Evolutionary conservation across 768 basidiomycete genomes (phyloP).

Genomic region (Phanerochaete carnosa): DNA sequence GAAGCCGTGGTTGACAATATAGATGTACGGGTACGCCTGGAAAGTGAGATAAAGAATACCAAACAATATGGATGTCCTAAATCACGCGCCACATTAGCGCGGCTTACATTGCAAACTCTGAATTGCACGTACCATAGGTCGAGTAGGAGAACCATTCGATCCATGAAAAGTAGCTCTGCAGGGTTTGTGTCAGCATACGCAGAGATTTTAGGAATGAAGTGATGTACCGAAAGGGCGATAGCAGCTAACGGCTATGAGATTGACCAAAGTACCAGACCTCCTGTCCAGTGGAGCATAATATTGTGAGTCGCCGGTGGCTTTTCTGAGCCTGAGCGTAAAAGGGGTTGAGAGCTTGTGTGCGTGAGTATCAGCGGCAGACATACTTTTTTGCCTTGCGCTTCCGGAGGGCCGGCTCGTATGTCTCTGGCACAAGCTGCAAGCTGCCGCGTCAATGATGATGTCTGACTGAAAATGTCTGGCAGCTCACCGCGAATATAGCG

Average conservation of each 20-base stretch:
- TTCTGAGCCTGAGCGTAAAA: conserved; percentile 42
- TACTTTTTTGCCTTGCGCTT: conserved; percentile 58
- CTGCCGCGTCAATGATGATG: neutral
- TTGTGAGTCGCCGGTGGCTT: conserved; percentile 46
- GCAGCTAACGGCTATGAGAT: conserved; percentile 55
- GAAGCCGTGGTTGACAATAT: conserved; percentile 47
- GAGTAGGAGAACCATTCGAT: conserved; percentile 75
- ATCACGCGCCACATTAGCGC: neutral
- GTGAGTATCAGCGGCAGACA: neutral
- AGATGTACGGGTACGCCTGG: conserved; percentile 59
- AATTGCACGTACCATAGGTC: conserved; percentile 55
- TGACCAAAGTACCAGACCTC: conserved; percentile 38
- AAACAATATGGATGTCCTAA: conserved; percentile 37
- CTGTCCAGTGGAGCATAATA: conserved; percentile 63
- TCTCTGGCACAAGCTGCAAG: conserved; percentile 65
- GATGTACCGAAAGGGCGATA: conserved; percentile 68
- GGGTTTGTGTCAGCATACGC: neutral
- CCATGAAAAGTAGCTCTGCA: conserved; percentile 57
- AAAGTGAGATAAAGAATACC: conserved; percentile 47
- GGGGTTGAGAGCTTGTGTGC: neutral
- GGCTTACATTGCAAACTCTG: conserved; percentile 1
- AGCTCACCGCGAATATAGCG: conserved; percentile 49
- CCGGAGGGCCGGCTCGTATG: conserved; percentile 59
- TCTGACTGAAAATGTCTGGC: neutral
- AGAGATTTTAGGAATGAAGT: neutral